Evolutionary conservation across 257 asterid species (phyloP), one percentile per base, ranked within the genome.

Genomic region (Haberlea rhodopensis): DNA sequence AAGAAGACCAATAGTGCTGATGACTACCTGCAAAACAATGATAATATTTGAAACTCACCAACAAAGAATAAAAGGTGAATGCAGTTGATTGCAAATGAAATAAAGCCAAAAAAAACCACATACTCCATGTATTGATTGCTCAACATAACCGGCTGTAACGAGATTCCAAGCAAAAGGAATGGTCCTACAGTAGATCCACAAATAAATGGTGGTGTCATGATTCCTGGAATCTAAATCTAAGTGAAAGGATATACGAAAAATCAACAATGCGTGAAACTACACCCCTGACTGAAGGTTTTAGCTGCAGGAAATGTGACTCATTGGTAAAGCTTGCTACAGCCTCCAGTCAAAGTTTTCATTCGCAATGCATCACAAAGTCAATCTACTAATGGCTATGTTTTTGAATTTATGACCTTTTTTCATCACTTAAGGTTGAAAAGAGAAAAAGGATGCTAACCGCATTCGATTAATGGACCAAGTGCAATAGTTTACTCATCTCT

Each of bases 131-230:
- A 88, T 59, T 45, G 96, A 79, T 60, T 88, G 98, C 73, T 91
- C 96, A 62, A 82, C 60, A 69, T 91, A 91, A 67, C 98, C 98
- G 65, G 96, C 91, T 46, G 98, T 91, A 63, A 91, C 24, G 70
- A 91, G 96, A 82, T 91, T 91, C 98, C 98, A 91, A 71, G 87
- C 97, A 70, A 90, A 90, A 28, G 97, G 97, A 63, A 90, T 90
- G 9, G 97, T 90, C 84, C 97, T 90, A 77, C 72, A 62, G 71
- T 71, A 71, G 61, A 65, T 57, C 58, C 66, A 69, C 60, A 26
- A 51, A 55, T 57, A 67, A 72, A 15, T 4, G 11, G 22, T 18
- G 23, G 25, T 8, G 63, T 67, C 68, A 54, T 16, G 10, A 9
- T 57, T 60, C 40, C 32, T 5, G 53, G 40, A 55, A 60, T 62